A percentile compares a stretch with the other conserved stretches of the same genome.
These are phyloP conservation scores for Mallotus nudiflorus DNA, from an alignment of 345 rosid species.

Conservation along the genomic window DNA sequence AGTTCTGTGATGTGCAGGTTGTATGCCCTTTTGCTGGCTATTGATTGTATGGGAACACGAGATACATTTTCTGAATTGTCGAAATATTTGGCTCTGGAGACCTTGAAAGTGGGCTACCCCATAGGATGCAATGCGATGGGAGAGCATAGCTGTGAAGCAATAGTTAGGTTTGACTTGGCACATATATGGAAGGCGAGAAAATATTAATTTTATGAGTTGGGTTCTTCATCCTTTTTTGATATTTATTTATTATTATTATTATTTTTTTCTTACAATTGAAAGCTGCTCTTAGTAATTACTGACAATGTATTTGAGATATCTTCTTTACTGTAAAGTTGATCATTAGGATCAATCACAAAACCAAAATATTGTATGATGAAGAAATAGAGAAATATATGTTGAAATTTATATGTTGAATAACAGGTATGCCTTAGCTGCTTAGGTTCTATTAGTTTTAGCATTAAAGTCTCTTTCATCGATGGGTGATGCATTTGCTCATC, in stretches of 20 bases:
- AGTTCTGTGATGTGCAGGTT: slow-evolving; percentile 3
- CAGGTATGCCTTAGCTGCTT: neutral
- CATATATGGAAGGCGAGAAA: neutral
- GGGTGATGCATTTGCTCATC: too few relatives aligned
- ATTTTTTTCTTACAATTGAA: neutral
- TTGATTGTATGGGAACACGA: slow-evolving; percentile 1
- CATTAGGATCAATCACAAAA: slow-evolving; percentile 13
- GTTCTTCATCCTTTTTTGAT: neutral
- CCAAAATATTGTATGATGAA: slow-evolving; percentile 18
- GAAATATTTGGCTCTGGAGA: neutral
- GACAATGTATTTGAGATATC: slow-evolving; percentile 18
- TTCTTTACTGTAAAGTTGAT: slow-evolving; percentile 33
- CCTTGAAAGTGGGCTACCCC: neutral
- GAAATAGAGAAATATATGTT: slow-evolving; percentile 24
- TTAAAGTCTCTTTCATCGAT: too few relatives aligned
- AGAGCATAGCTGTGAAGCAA: slow-evolving; percentile 3
- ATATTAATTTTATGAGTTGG: neutral
- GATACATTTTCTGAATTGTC: slow-evolving; percentile 4
- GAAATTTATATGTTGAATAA: slow-evolving; percentile 1
- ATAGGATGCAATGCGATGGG: neutral
- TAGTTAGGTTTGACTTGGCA: neutral
- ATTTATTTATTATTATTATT: neutral
- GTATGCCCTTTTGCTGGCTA: slow-evolving; percentile 3
- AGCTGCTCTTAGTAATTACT: slow-evolving; percentile 6
- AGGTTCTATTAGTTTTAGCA: too few relatives aligned